Conservation (phyloP, 1,139 yeast genomes). For the Kodamaea anthophila region DNA sequence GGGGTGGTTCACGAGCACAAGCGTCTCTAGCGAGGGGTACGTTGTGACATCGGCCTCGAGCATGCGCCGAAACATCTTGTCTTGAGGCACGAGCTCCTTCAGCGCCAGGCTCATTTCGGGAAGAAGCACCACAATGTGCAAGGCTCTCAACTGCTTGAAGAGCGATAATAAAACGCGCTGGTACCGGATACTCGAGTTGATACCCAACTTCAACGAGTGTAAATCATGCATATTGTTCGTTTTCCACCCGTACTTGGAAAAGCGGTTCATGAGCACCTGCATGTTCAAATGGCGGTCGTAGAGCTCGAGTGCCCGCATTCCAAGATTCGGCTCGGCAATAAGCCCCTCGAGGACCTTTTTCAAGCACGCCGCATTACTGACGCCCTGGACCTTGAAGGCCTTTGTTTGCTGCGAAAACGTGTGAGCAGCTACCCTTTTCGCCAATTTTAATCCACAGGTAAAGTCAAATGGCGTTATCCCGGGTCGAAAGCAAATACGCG, state of each 20-base stretch:
- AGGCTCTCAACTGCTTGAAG: slow-evolving; percentile 21
- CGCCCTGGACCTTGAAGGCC: slow-evolving; percentile 20
- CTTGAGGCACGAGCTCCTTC: slow-evolving; percentile 18
- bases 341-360: slow-evolving; percentile 20
- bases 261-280: slow-evolving; percentile 19
- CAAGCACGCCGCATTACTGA: slow-evolving; percentile 19
- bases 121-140: slow-evolving; percentile 13
- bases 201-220: slow-evolving; percentile 20
- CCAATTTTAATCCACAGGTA: slow-evolving; percentile 20
- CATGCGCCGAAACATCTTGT: slow-evolving; percentile 13
- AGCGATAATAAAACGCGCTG: slow-evolving; percentile 20
- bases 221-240: slow-evolving; percentile 18
- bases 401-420: slow-evolving; percentile 16
- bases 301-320: slow-evolving; percentile 20
- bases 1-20: slow-evolving; percentile 26
- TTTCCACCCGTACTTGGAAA: slow-evolving; percentile 25
- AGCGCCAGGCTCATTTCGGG: slow-evolving; percentile 14
- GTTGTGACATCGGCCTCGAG: background rate
- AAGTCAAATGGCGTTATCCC: slow-evolving; percentile 26
- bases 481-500: slow-evolving; percentile 19
- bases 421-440: slow-evolving; percentile 17
- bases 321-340: slow-evolving; percentile 18
- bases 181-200: slow-evolving; percentile 21
- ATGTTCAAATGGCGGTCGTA: slow-evolving; percentile 20
- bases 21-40: slow-evolving; percentile 13